Percentiles rank a stretch among this genome's conserved stretches.
Conservation (phyloP, 768 basidiomycete genomes). For the Pleurotus djamor region DNA sequence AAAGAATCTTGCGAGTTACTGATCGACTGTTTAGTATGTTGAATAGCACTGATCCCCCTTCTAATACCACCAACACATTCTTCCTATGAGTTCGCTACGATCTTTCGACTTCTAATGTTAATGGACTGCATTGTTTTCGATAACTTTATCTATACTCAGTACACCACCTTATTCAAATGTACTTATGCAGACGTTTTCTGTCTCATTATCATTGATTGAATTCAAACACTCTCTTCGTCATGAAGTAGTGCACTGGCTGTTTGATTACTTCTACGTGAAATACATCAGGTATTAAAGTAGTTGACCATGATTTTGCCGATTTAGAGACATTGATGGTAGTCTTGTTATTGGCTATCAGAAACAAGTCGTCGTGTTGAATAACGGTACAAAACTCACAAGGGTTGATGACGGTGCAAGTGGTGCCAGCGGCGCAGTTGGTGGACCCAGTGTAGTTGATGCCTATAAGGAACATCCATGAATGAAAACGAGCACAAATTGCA, state of each 20-base stretch:
- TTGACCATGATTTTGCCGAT: background rate
- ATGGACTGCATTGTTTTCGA: too few species aligned
- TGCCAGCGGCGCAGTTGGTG: slow-evolving; percentile 34
- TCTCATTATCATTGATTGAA: too few species aligned
- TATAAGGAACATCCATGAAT: background rate
- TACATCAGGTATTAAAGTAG: too few species aligned
- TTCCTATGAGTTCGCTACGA: background rate
- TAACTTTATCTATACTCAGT: too few species aligned
- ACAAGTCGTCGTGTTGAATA: background rate
- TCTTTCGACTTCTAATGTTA: too few species aligned
- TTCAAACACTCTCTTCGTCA: too few species aligned
- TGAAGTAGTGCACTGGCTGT: too few species aligned
- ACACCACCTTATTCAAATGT: too few species aligned
- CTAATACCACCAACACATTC: background rate
- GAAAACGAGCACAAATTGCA: background rate
- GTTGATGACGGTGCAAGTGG: slow-evolving; percentile 34
- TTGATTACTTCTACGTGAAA: too few species aligned
- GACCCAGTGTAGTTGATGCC: slow-evolving; percentile 20
- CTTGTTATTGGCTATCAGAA: background rate
- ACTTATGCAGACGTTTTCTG: too few species aligned
- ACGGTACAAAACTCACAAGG: slow-evolving; percentile 27
- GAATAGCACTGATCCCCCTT: background rate
- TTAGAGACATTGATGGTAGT: slow-evolving; percentile 1
- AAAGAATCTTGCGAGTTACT: too few species aligned
- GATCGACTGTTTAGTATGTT: background rate